phyloP scores from a whole-genome alignment of 495 filamentous ascomycete species.

The Tuber borchii region DNA sequence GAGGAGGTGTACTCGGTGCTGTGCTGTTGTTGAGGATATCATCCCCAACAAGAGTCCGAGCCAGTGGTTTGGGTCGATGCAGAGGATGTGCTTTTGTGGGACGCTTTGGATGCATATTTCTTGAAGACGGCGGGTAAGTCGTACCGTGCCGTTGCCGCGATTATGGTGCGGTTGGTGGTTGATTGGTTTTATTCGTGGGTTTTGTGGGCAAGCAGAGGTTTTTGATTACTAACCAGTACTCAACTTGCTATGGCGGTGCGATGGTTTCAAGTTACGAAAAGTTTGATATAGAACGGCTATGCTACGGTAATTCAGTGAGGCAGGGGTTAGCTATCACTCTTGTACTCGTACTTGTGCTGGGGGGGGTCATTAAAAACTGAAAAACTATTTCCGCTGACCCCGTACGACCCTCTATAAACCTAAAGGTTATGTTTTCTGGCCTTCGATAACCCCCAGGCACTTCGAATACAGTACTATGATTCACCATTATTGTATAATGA shows the following conservation, averaged over 20 bases:
- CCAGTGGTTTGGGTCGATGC: slow-evolving; percentile 41
- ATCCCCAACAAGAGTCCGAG: slow-evolving; percentile 30
- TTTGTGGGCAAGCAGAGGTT: background rate
- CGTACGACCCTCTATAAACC: no score
- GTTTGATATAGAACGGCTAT: background rate
- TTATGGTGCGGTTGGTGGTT: background rate
- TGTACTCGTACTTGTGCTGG: background rate
- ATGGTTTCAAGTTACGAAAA: background rate
- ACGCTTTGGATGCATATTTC: slow-evolving; percentile 44
- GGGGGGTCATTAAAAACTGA: no score
- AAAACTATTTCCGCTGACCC: no score
- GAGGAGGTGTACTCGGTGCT: slow-evolving; percentile 42
- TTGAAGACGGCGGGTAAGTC: background rate
- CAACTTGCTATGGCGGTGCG: background rate
- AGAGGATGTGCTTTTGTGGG: slow-evolving; percentile 45
- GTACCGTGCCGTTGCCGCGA: background rate
- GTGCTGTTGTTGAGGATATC: slow-evolving; percentile 42
- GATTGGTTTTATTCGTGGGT: background rate
- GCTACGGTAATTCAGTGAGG: background rate
- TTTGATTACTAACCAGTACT: background rate
- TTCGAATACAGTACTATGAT: background rate
- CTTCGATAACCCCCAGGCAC: background rate
- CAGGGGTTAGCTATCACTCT: background rate
- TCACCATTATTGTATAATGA: background rate
- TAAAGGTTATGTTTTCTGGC: no score